Evolutionary conservation across 176 grass and related monocot genomes (phyloP), one percentile per base, ranked within the genome.

Genomic region (Pharus latifolius): DNA sequence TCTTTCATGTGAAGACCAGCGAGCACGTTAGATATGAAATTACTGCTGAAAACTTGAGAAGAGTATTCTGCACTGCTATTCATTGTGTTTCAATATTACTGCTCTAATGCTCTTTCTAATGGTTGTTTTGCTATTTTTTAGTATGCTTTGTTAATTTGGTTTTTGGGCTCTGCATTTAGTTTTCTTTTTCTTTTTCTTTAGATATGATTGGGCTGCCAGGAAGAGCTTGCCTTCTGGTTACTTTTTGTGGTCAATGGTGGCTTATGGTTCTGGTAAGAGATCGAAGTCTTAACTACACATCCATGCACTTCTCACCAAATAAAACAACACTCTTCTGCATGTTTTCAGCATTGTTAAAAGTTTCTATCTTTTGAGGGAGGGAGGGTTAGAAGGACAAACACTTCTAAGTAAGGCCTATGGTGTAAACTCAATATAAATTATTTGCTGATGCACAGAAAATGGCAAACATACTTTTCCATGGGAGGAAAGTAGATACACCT

Each of bases 181-280:
- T 33, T 24, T 16, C 11, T 18, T 80, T 77, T 42, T 14, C 57
- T 70, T 51, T 49, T 32, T 24, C 13, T 27, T 69, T 71, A 97
- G 94, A 62, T 97, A 97, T 63, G 94, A 97, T 68, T 85, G 84
- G 76, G 72, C 84, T 63, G 89, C 78, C 9, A 97, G 92, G 89
- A 97, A 97, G 67, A 92, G 67, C 45, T 38, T 97, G 56, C 81
- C 66, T 10, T 82, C 78, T 74, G 94, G 94, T 75, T 97, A 97
- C 66, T 97, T 97, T 56, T 70, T 97, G 46, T 97, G 94, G 94
- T 73, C 89, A 48, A 85, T 90, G 78, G 78, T 90, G 69, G 94
- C 89, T 43, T 97, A 97, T 75, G 94, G 94, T 3, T 85, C 94
- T 72, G 94, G 89, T 97, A 75, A 81, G 93, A 55, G 22, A 20